Evolutionary conservation across 495 filamentous ascomycete species (phyloP), one percentile per base, ranked within the genome.

Genomic region (Neurospora sp.): DNA sequence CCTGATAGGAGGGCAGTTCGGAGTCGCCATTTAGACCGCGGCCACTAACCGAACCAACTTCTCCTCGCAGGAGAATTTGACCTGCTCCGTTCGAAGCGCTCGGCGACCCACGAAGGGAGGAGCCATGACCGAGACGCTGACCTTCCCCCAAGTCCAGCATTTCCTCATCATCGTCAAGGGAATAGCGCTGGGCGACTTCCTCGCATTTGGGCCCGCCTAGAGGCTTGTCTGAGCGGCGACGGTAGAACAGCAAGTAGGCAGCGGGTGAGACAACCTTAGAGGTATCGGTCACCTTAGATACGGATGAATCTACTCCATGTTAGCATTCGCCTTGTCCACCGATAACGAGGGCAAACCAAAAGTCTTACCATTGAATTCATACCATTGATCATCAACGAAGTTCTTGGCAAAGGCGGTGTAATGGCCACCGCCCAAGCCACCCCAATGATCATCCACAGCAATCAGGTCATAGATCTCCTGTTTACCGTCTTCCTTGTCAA

Each of bases 161-260:
- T 61, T 83, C 78, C 16, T 85, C 81, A 37, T 85, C 85, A 69
- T 77, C 80, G 18, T 78, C 78, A n/a, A 87, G 83, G 70, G 72
- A 46, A 48, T 83, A 85, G 44, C 85, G 85, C n/a, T 87, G 85
- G 46, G 93, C 82, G 48, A 96, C 86, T 74, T 91, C 82, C 73
- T 93, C 85, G 53, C 94, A 90, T 71, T 86, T 86, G 7, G 88
- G 86, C 20, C 94, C 94, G 61, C 96, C 96, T 41, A 99, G 87
- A 39, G 93, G 90, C 35, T 77, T 82, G 6, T 86, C 82, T 11
- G 93, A 92, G 72, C 92, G 91, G 70, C 96, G 94, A 39, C 96
- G 92, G 82, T 98, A 99, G 86, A 99, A 99, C 42, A 99, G 85
- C 10, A 99, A 89, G 80, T 99, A 99, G 0, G 96, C 96, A 31